These are phyloP conservation scores for Paracoccidioides brasiliensis DNA, from an alignment of 2,329 filamentous ascomycete genomes.

Conservation along the genomic window DNA sequence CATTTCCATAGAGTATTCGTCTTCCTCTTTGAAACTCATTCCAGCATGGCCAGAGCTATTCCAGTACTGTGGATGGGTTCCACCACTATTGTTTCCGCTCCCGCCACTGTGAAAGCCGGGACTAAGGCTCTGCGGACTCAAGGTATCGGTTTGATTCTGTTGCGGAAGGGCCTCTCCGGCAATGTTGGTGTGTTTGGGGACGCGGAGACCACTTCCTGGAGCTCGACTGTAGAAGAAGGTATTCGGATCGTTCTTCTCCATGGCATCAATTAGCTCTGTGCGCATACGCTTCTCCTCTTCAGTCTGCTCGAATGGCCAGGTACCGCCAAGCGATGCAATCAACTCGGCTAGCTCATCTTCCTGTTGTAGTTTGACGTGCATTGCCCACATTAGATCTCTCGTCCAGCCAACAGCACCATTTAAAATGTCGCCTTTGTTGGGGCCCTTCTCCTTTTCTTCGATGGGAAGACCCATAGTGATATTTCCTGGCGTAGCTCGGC, in stretches of 20 bases:
- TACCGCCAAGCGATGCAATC: conserved; percentile 58
- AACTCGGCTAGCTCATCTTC: conserved; percentile 74
- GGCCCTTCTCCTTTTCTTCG: conserved; percentile 96
- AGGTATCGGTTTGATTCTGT: conserved; percentile 23
- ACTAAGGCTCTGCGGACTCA: conserved; percentile 52
- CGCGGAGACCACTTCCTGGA: conserved; percentile 71
- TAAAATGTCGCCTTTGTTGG: conserved; percentile 96
- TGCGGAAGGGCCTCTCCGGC: conserved; percentile 57
- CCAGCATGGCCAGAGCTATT: conserved; percentile 39
- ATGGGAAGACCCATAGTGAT: conserved; percentile 87
- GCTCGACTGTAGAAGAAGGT: conserved; percentile 76
- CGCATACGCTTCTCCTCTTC: conserved; percentile 96
- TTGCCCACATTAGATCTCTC: conserved; percentile 92
- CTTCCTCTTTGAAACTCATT: conserved; percentile 82
- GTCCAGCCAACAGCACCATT: conserved; percentile 97
- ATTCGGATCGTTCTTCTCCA: conserved; percentile 62
- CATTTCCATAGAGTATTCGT: conserved; percentile 78
- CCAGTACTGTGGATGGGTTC: conserved; percentile 41
- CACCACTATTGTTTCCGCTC: conserved; percentile 44
- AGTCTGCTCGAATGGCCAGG: conserved; percentile 66
- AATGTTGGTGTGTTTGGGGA: conserved; percentile 85
- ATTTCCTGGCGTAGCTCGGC: conserved; percentile 65
- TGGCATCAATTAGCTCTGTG: conserved; percentile 75
- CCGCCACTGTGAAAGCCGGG: conserved; percentile 59
- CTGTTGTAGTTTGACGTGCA: conserved; percentile 77